Evolutionary conservation across 2,329 filamentous ascomycete genomes (phyloP).

Genomic region (Cadophora malorum): DNA sequence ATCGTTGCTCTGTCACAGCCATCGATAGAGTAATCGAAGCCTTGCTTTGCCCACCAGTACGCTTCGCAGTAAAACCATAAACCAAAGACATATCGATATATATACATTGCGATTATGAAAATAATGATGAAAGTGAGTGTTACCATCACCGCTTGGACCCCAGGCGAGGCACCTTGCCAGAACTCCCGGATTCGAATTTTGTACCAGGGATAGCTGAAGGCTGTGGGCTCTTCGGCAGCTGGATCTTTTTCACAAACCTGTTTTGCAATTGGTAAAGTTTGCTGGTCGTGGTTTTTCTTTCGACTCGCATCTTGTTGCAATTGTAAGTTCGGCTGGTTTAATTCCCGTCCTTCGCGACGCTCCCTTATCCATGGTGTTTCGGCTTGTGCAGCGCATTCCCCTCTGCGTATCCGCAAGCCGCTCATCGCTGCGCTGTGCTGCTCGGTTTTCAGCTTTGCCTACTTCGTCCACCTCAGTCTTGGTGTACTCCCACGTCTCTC

Average conservation of each 20-base stretch:
- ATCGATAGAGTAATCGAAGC: background rate
- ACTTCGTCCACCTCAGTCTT: background rate
- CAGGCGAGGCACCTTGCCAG: background rate
- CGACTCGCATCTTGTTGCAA: background rate
- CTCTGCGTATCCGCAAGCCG: background rate
- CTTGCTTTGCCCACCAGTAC: background rate
- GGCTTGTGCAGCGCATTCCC: too few relatives aligned
- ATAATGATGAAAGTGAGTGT: background rate
- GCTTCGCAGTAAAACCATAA: background rate
- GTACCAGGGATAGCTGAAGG: background rate
- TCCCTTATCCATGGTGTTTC: background rate
- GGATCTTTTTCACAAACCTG: background rate
- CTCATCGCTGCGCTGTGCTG: background rate
- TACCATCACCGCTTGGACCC: background rate
- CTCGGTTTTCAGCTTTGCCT: background rate
- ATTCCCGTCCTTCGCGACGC: background rate
- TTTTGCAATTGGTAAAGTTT: background rate
- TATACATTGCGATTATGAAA: background rate
- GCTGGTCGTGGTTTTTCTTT: background rate
- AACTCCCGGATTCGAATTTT: background rate
- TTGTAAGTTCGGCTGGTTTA: background rate
- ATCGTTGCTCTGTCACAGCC: conserved; percentile 3
- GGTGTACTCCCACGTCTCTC: background rate
- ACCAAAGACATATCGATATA: background rate
- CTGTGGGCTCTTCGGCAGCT: background rate